A percentile compares a stretch with the other conserved stretches of the same genome.
Evolutionary conservation across 2,329 filamentous ascomycete genomes (phyloP).

Genomic region (Cladorrhinum sp.): DNA sequence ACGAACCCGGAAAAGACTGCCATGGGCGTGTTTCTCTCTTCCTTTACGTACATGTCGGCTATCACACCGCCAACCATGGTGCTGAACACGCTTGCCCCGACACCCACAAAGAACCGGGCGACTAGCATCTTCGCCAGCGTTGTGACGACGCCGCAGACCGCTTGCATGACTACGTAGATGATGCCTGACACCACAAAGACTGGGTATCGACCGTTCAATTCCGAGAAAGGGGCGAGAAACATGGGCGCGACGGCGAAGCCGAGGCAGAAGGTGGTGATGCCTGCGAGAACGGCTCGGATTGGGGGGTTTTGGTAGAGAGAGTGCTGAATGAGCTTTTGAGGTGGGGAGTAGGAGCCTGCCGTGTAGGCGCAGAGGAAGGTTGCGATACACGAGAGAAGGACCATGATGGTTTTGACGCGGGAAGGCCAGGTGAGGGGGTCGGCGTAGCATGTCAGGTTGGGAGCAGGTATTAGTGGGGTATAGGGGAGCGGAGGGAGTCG

Average conservation of each 20-base stretch:
- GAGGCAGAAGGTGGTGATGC: constrained; percentile 76
- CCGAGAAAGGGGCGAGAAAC: constrained; percentile 81
- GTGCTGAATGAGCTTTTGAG: constrained; percentile 58
- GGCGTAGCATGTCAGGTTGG: constrained; percentile 58
- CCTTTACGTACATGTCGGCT: constrained; percentile 75
- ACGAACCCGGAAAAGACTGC: constrained; percentile 79
- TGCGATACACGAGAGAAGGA: constrained; percentile 71
- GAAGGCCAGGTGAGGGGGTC: constrained; percentile 73
- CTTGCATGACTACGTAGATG: constrained; percentile 67
- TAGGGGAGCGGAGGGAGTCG: constrained; percentile 34
- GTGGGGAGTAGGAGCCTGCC: constrained; percentile 75
- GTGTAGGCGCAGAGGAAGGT: constrained; percentile 77
- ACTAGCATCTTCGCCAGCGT: constrained; percentile 71
- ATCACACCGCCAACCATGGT: constrained; percentile 93
- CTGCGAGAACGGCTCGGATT: constrained; percentile 63
- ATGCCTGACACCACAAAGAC: constrained; percentile 74
- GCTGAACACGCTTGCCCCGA: constrained; percentile 74
- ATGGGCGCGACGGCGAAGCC: constrained; percentile 84
- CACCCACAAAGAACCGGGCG: constrained; percentile 71
- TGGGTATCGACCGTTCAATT: constrained; percentile 81
- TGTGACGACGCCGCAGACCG: constrained; percentile 68
- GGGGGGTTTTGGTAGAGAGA: constrained; percentile 60
- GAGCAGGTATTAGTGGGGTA: constrained; percentile 42
- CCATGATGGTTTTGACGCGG: constrained; percentile 65
- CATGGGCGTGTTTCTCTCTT: constrained; percentile 85